phyloP scores from a whole-genome alignment of 202 grass and related monocot species.

The Setaria viridis region DNA sequence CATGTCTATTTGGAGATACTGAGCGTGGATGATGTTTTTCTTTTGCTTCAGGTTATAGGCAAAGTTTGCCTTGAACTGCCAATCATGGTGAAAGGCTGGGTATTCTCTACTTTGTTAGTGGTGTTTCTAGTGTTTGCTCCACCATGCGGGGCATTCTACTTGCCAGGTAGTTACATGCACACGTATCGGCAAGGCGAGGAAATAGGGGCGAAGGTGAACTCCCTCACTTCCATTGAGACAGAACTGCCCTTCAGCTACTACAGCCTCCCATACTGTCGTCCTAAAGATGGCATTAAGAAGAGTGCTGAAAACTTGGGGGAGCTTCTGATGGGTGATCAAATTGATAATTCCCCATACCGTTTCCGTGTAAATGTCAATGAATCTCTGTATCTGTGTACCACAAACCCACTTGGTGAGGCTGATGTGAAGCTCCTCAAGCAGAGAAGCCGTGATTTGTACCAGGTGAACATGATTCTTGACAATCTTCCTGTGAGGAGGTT shows the following conservation, averaged over 20 bases:
- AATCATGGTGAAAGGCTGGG: conserved; percentile 56
- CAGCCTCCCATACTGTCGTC: conserved; percentile 79
- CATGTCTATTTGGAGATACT: conserved; percentile 15
- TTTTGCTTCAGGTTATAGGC: conserved; percentile 45
- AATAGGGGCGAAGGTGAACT: conserved; percentile 88
- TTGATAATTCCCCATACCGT: conserved; percentile 90
- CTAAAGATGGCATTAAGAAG: conserved; percentile 80
- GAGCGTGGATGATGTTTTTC: neutral
- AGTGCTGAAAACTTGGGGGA: conserved; percentile 94
- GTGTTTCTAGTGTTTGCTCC: conserved; percentile 37
- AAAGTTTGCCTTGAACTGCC: conserved; percentile 26
- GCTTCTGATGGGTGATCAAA: conserved; percentile 97
- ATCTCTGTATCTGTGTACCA: conserved; percentile 88
- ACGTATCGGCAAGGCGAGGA: conserved; percentile 61
- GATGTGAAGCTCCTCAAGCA: conserved; percentile 89
- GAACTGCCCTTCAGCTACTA: conserved; percentile 95
- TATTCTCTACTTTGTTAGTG: conserved; percentile 52
- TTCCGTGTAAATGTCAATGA: conserved; percentile 83
- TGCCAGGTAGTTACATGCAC: conserved; percentile 95
- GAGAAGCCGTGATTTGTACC: conserved; percentile 81
- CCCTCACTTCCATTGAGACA: conserved; percentile 93
- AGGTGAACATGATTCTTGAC: conserved; percentile 98
- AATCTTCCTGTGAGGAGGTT: conserved; percentile 95
- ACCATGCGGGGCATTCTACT: conserved; percentile 71
- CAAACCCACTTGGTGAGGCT: conserved; percentile 68